Conservation (phyloP, 2,329 filamentous ascomycete genomes). For the Didymella exigua region DNA sequence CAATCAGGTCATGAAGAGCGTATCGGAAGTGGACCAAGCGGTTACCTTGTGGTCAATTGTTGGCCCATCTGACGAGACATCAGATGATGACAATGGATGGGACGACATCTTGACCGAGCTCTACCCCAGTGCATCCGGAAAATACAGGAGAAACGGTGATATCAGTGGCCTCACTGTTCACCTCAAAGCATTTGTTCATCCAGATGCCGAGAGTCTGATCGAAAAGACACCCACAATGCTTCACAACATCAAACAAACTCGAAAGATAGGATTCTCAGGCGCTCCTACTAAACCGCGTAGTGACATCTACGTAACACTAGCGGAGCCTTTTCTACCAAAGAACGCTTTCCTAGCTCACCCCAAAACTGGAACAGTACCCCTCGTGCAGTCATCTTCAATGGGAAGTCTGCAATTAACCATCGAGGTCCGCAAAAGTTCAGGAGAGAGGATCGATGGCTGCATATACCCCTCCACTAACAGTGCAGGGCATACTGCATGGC, state of each 20-base stretch:
- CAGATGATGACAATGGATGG: conserved; percentile 68
- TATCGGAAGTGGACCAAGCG: conserved; percentile 74
- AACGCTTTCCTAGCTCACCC: conserved; percentile 68
- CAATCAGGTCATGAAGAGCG: conserved; percentile 73
- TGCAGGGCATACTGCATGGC: conserved; percentile 80
- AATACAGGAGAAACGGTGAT: conserved; percentile 73
- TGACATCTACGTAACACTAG: conserved; percentile 91
- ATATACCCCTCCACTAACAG: conserved; percentile 87
- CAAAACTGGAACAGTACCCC: conserved; percentile 79
- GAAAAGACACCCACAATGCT: conserved; percentile 86
- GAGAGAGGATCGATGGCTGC: conserved; percentile 83
- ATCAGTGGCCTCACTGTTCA: conserved; percentile 81
- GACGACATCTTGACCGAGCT: conserved; percentile 69
- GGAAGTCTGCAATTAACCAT: conserved; percentile 85
- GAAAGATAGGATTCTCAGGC: conserved; percentile 91
- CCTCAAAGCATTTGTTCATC: conserved; percentile 75
- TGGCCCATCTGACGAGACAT: conserved; percentile 35
- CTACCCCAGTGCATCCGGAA: conserved; percentile 72
- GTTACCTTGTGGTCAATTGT: conserved; percentile 77
- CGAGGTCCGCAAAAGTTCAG: conserved; percentile 79
- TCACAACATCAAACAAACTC: conserved; percentile 78
- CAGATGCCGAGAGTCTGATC: conserved; percentile 80
- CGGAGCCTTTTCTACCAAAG: conserved; percentile 76
- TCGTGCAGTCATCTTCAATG: conserved; percentile 68
- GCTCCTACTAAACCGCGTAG: conserved; percentile 86